Percentiles rank a stretch among this genome's conserved stretches.
Evolutionary conservation across 306 rosid species (phyloP).

Genomic region (Arachis stenosperma): DNA sequence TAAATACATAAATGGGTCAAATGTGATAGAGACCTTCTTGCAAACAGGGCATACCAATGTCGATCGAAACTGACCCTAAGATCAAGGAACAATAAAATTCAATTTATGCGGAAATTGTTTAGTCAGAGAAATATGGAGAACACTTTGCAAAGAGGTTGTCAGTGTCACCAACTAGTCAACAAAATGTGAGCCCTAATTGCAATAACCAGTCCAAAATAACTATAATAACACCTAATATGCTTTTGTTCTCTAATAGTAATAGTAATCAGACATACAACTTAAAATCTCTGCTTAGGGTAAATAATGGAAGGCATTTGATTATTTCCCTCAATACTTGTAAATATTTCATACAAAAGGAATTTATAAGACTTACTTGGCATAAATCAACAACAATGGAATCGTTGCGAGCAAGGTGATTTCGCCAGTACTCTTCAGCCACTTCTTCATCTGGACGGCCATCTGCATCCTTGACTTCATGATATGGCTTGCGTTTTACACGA

Average conservation of each 20-base stretch:
- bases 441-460: constrained; percentile 77
- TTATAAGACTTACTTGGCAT: constrained; percentile 61
- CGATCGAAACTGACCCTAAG: constrained; percentile 87
- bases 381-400: constrained; percentile 78
- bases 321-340: constrained; percentile 15
- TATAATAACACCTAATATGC: constrained; percentile 26
- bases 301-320: constrained; percentile 6
- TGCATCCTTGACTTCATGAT: constrained; percentile 76
- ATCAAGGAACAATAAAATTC: constrained; percentile 28
- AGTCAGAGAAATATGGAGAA: constrained; percentile 3
- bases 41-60: constrained; percentile 80
- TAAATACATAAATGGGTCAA: constrained; percentile 93
- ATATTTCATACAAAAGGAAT: background rate
- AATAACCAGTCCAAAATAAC: constrained; percentile 14
- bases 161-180: constrained; percentile 25
- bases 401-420: constrained; percentile 82
- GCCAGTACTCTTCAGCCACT: constrained; percentile 86
- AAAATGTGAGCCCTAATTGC: constrained; percentile 25
- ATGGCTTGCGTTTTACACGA: constrained; percentile 82
- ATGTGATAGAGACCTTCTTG: constrained; percentile 73
- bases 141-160: constrained; percentile 2
- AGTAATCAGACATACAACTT: constrained; percentile 22
- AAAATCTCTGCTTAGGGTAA: constrained; percentile 3
- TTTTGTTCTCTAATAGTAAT: constrained; percentile 23
- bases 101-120: constrained; percentile 18